A percentile compares a stretch with the other conserved stretches of the same genome.
These are phyloP conservation scores for Filobasidium uniguttulatum DNA, from an alignment of 1,284 basidiomycete genomes.

Conservation along the genomic window DNA sequence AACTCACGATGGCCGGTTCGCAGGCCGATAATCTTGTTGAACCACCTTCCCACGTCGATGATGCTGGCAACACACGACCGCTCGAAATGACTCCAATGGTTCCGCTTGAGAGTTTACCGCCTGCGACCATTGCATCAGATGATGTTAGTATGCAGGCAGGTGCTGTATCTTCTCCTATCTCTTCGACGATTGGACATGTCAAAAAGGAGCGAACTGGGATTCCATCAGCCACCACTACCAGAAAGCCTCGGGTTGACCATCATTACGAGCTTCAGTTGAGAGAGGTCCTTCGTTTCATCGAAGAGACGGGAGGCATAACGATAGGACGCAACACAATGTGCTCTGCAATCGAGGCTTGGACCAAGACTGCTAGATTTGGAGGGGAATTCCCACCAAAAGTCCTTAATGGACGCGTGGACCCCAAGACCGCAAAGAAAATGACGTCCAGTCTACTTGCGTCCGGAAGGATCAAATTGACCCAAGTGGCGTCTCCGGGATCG, in stretches of 20 bases:
- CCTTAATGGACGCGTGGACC: not conserved
- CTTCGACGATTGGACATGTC: not conserved
- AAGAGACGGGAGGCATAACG: conserved; percentile 2
- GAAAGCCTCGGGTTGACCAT: not conserved
- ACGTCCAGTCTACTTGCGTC: not conserved
- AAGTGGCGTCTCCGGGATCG: not conserved
- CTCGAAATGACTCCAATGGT: too few species aligned
- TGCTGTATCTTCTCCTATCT: too few species aligned
- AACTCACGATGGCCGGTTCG: too few species aligned
- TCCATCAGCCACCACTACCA: too few species aligned
- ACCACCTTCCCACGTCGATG: too few species aligned
- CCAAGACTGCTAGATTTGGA: not conserved
- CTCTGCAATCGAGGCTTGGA: conserved; percentile 3
- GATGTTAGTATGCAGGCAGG: too few species aligned
- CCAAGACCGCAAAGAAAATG: not conserved
- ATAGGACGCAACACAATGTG: not conserved
- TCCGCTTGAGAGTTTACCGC: too few species aligned
- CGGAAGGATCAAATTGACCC: not conserved
- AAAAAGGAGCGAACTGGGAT: not conserved
- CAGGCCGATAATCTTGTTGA: too few species aligned
- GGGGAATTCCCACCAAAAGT: not conserved
- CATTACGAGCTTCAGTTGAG: not conserved
- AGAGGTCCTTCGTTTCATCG: conserved; percentile 7
- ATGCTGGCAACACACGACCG: too few species aligned
- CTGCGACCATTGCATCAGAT: too few species aligned